Evolutionary conservation across 2,329 filamentous ascomycete species (phyloP), one percentile per base, ranked within the genome.

Genomic region (Exophiala calicioides): DNA sequence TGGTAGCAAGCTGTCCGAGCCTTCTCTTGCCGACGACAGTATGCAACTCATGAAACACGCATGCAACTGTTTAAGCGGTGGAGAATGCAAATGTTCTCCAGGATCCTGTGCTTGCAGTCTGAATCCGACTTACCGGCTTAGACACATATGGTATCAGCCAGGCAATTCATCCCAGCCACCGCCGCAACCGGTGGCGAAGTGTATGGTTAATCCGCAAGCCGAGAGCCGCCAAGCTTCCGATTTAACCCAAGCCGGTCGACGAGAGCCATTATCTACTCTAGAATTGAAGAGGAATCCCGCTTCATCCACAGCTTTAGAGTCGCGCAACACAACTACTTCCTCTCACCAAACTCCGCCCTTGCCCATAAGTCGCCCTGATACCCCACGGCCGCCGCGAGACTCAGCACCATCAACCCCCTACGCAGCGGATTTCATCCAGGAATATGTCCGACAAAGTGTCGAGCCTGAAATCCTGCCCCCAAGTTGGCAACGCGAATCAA

Each of bases 381-480:
- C 48, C 3, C 48, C 48, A 9, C 48, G 48, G 5, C 48, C 48
- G 5, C 39, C 20, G 24, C 23, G 12, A 3, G 44, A 44, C 13
- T 27, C 31, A 12, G 35, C 13, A 4, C 4, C 35, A 29, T 38
- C 23, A 8, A 38, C 35, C 9, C 35, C 35, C 4, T 38, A 27
- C 23, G n/a, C 35, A 4, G 9, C 6, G 3, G 18, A 38, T 10
- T 12, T 16, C 10, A 12, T 38, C n/a, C 35, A 44, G n/a, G 30
- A 44, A 5, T 29, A 44, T 8, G 31, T 55, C n/a, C 49, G 43
- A 44, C 45, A 52, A 23, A 52, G 48, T 16, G 52, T 55, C n/a
- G 52, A 53, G 29, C 49, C 49, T 9, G 49, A 55, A 13, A 13
- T 41, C 2, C 52, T 39, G 5, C 30, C 29, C 10, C 24, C 49